These are phyloP conservation scores for Ambrosia trifida DNA, from an alignment of 129 eudicot species.

Conservation along the genomic window DNA sequence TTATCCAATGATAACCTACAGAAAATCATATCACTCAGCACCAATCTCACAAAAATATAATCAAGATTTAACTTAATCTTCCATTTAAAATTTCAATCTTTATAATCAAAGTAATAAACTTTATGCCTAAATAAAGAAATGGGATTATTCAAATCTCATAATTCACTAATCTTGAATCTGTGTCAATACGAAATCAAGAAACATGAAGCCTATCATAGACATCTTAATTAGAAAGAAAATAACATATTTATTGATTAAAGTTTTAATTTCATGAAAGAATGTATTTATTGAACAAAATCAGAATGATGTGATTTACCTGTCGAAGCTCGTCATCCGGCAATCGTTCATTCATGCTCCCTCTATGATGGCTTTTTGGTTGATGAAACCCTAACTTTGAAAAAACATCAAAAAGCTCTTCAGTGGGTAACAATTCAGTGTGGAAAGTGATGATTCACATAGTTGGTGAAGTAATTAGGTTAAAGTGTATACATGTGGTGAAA, in stretches of 20 bases:
- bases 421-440: too few relatives aligned
- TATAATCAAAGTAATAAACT: conserved; percentile 46
- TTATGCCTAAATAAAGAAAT: conserved; percentile 1
- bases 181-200: not conserved
- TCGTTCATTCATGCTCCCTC: too few relatives aligned
- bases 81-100: not conserved
- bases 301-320: conserved; percentile 11
- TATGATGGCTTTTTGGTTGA: too few relatives aligned
- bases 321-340: too few relatives aligned
- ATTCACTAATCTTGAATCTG: too few relatives aligned
- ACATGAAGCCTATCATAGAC: not conserved
- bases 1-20: conserved; percentile 14
- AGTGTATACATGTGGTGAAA: too few relatives aligned
- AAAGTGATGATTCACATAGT: too few relatives aligned
- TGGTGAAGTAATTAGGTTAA: too few relatives aligned
- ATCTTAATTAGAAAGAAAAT: not conserved
- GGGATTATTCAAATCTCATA: not conserved
- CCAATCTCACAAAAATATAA: not conserved
- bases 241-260: not conserved
- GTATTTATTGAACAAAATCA: not conserved
- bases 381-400: too few relatives aligned
- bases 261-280: not conserved
- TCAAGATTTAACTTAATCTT: too few relatives aligned
- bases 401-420: too few relatives aligned
- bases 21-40: not conserved